Conservation (phyloP, 371 early-diverging fungal species). For the Mucor indicus region DNA sequence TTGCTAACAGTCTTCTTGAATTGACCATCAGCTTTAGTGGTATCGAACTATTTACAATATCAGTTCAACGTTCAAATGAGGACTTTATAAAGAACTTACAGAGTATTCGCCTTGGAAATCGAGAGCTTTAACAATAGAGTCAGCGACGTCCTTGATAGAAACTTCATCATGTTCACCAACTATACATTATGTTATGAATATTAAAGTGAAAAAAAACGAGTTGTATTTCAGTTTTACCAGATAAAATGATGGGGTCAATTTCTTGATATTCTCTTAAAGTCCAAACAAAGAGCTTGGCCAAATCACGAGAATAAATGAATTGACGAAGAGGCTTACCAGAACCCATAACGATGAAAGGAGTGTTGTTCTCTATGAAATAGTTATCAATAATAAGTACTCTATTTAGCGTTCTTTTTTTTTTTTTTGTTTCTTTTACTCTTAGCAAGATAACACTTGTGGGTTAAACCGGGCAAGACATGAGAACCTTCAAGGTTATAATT, state of each 20-base stretch:
- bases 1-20: conserved; percentile 87
- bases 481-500: conserved; percentile 82
- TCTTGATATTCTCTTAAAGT: conserved; percentile 75
- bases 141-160: conserved; percentile 79
- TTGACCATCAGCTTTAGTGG: conserved; percentile 80
- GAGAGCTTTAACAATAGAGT: conserved; percentile 69
- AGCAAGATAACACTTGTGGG: conserved; percentile 85
- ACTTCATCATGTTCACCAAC: conserved; percentile 82
- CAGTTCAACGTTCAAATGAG: no score
- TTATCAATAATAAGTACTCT: background rate
- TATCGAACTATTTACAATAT: conserved; percentile 61
- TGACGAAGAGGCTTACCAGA: conserved; percentile 84
- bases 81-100: no score
- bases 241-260: conserved; percentile 81
- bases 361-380: conserved; percentile 54
- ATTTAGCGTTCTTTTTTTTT: background rate
- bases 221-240: conserved; percentile 49
- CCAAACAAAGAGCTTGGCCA: conserved; percentile 85
- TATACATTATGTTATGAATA: conserved; percentile 11
- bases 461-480: conserved; percentile 83
- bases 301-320: conserved; percentile 84
- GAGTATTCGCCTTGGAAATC: conserved; percentile 64
- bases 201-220: background rate
- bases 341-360: conserved; percentile 77
- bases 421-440: conserved; percentile 45